These are phyloP conservation scores for Arthrobotrys megalospora DNA, from an alignment of 2,329 filamentous ascomycete species.

Conservation along the genomic window DNA sequence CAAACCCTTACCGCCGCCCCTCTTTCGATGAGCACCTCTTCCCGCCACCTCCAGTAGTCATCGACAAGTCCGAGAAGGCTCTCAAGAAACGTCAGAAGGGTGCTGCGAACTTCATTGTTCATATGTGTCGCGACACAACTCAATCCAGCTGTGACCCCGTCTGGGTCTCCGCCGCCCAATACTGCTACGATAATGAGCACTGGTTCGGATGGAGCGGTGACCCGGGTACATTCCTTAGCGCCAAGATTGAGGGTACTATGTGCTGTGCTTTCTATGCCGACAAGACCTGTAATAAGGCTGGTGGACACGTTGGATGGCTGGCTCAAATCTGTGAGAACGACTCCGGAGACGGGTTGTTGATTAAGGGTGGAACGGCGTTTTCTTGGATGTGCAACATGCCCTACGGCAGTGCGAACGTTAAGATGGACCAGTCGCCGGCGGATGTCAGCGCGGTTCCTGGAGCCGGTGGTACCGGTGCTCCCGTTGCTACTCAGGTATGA, in stretches of 20 bases:
- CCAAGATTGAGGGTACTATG: slow-evolving; percentile 58
- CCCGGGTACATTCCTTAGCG: slow-evolving; percentile 53
- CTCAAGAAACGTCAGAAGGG: slow-evolving; percentile 52
- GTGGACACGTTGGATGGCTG: slow-evolving; percentile 48
- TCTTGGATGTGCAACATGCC: slow-evolving; percentile 59
- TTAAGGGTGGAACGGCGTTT: slow-evolving; percentile 39
- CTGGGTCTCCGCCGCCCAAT: slow-evolving; percentile 57
- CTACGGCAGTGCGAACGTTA: slow-evolving; percentile 51
- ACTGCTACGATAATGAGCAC: slow-evolving; percentile 57
- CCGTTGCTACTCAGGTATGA: slow-evolving; percentile 57
- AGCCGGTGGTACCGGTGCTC: slow-evolving; percentile 7
- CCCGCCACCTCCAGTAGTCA: slow-evolving; percentile 40
- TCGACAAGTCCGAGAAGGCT: slow-evolving; percentile 34
- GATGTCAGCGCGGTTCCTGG: slow-evolving; percentile 45
- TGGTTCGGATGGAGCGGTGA: slow-evolving; percentile 60
- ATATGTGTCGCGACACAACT: slow-evolving; percentile 52
- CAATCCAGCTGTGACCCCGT: slow-evolving; percentile 46
- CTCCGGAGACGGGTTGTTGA: slow-evolving; percentile 34
- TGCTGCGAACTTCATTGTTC: slow-evolving; percentile 53
- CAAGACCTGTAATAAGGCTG: slow-evolving; percentile 53
- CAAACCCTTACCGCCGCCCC: slow-evolving; percentile 52
- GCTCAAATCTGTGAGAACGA: slow-evolving; percentile 48
- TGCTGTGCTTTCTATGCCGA: slow-evolving; percentile 56
- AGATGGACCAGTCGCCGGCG: slow-evolving; percentile 37
- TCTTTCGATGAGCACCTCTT: slow-evolving; percentile 57